Conservation (phyloP, 192 early-diverging fungal species). For the Spizellomyces punctatus region DNA sequence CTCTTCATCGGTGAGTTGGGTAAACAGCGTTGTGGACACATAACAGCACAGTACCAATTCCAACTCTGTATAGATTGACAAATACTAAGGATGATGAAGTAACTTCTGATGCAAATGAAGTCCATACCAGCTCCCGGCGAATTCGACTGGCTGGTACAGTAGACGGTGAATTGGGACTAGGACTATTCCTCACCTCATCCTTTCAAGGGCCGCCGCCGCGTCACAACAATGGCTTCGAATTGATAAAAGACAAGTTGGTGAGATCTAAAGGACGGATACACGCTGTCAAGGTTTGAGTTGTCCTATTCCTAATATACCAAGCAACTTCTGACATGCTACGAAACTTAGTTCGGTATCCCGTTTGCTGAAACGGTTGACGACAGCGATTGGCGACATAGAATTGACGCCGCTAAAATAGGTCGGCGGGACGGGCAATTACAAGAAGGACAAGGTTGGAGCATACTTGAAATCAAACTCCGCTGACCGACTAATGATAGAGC, state of each 20-base stretch:
- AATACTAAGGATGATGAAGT: conserved; percentile 14
- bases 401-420: conserved; percentile 22
- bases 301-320: not conserved
- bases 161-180: not conserved
- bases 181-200: not conserved
- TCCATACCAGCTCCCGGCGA: conserved; percentile 26
- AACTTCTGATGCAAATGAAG: conserved; percentile 25
- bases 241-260: conserved; percentile 48
- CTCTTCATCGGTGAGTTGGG: too few relatives aligned
- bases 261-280: conserved; percentile 49
- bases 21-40: too few relatives aligned
- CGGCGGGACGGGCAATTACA: conserved; percentile 10
- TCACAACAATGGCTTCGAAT: conserved; percentile 40
- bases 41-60: conserved; percentile 3
- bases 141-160: not conserved
- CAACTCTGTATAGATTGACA: conserved; percentile 24
- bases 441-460: conserved; percentile 25
- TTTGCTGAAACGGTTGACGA: conserved; percentile 39
- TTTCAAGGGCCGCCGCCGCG: conserved; percentile 28
- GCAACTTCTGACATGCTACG: not conserved
- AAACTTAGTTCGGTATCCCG: conserved; percentile 44
- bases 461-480: not conserved
- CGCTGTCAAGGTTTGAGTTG: conserved; percentile 43
- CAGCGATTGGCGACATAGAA: conserved; percentile 26
- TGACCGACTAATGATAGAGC: conserved; percentile 9